These are phyloP conservation scores for Neonectria coccinea DNA, from an alignment of 2,329 filamentous ascomycete genomes.

Conservation along the genomic window DNA sequence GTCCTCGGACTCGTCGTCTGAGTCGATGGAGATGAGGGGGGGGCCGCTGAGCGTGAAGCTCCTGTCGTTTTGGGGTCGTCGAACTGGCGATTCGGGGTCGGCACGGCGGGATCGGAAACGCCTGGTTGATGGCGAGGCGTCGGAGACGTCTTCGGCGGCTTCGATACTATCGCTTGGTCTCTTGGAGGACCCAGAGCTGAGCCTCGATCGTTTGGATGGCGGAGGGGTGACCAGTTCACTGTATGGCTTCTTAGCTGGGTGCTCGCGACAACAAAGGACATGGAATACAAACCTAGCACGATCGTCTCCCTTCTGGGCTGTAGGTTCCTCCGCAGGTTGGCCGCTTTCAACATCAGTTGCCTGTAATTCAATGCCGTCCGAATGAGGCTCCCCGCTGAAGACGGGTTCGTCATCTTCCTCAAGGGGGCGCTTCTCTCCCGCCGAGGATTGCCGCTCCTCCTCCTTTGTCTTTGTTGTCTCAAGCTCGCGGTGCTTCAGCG, in stretches of 20 bases:
- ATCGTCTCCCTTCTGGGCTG: slow-evolving; percentile 28
- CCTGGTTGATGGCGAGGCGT: slow-evolving; percentile 42
- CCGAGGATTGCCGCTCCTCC: slow-evolving; percentile 29
- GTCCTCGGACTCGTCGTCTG: slow-evolving; percentile 42
- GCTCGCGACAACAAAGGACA: slow-evolving; percentile 1
- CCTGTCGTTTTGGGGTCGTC: slow-evolving; percentile 19
- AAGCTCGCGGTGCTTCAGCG: slow-evolving; percentile 42
- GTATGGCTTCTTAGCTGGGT: slow-evolving; percentile 28
- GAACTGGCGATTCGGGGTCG: slow-evolving; percentile 20
- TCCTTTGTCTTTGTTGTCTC: slow-evolving; percentile 27
- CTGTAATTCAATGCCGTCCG: slow-evolving; percentile 1
- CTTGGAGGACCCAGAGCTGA: slow-evolving; percentile 38
- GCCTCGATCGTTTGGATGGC: slow-evolving; percentile 54
- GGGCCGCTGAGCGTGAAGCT: slow-evolving; percentile 18
- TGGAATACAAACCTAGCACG: slow-evolving; percentile 38
- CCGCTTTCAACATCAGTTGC: not conserved
- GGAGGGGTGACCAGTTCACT: slow-evolving; percentile 53
- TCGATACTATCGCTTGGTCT: slow-evolving; percentile 32
- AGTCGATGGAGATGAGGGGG: slow-evolving; percentile 49
- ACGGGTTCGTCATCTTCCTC: slow-evolving; percentile 31
- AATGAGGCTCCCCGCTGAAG: slow-evolving; percentile 3
- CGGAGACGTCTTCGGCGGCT: slow-evolving; percentile 25
- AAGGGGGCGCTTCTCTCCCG: slow-evolving; percentile 38
- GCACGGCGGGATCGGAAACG: slow-evolving; percentile 26
- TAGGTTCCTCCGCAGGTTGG: slow-evolving; percentile 26